Evolutionary conservation across 1,284 basidiomycete species (phyloP), one percentile per base, ranked within the genome.

Genomic region (Earliella scabrosa): DNA sequence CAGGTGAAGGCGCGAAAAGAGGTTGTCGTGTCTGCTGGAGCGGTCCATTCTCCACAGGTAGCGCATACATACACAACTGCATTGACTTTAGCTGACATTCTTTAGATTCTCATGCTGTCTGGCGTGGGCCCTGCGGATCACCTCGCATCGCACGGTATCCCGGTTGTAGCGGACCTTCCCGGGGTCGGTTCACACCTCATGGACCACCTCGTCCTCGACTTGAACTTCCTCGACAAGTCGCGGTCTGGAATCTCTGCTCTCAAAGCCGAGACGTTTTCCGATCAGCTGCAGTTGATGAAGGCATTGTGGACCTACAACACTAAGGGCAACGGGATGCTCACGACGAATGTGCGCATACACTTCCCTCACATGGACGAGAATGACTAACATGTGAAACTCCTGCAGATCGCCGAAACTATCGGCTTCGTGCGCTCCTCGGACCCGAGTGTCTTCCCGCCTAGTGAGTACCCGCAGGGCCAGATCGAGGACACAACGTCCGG

Each of bases 41-140:
- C 85, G 0, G 70, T 88, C 9, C 84, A 87, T 54, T 80, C 84
- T 11, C 87, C 87, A 11, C 83, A 85, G 26, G 81, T 83, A 60
- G 50, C 73, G 54, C 16, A 23, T 20, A 23, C n/a, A 8, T 24
- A 4, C 18, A 8, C 10, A 1, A 11, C 43, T 13, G 27, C 35
- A 10, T 20, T 39, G 7, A 6, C 21, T 4, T 3, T 20, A 5
- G n/a, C 23, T 54, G 18, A 48, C 14, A 18, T 29, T 45, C 10
- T 23, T 35, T 69, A 92, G 76, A 80, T 92, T 38, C 78, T 93
- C 13, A 79, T 90, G 76, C 76, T 90, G 31, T 88, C 86, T 16
- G 90, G 90, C 4, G 69, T 90, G 21, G 88, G 88, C 0, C 82
- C 86, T 18, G 75, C 76, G 3, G 70, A 74, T 16, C 77, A 87